Evolutionary conservation across 257 asterid species (phyloP).

Genomic region (Coffea canephora): DNA sequence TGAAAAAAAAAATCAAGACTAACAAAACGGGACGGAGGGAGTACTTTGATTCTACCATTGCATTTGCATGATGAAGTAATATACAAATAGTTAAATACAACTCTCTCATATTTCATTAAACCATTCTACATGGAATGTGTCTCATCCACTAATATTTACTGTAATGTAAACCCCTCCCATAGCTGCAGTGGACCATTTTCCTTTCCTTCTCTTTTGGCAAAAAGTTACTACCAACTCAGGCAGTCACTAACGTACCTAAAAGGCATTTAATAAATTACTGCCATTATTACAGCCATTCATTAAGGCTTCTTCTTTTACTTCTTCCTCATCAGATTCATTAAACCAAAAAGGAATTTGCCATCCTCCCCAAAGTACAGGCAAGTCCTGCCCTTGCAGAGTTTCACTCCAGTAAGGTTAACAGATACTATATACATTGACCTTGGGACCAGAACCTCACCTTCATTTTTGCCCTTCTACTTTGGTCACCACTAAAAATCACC

Average conservation of each 20-base stretch:
- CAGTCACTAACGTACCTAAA: not conserved
- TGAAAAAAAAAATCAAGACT: too few species aligned
- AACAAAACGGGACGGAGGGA: too few species aligned
- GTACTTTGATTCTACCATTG: too few species aligned
- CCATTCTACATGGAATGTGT: too few species aligned
- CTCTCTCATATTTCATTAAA: too few species aligned
- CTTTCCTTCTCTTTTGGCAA: not conserved
- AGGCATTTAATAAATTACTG: not conserved
- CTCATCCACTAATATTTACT: too few species aligned
- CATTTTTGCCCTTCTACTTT: not conserved
- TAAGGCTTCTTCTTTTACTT: not conserved
- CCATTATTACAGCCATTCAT: not conserved
- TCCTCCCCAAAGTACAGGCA: not conserved
- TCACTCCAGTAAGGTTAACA: not conserved
- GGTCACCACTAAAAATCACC: constrained; percentile 1
- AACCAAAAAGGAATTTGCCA: not conserved
- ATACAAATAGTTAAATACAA: too few species aligned
- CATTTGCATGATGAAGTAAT: too few species aligned
- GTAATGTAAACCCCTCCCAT: not conserved
- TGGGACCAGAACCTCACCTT: constrained; percentile 12
- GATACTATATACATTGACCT: not conserved
- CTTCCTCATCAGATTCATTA: not conserved
- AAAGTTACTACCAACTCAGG: not conserved
- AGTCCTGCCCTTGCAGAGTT: constrained; percentile 1
- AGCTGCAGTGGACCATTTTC: not conserved